Conservation (phyloP, 2,329 filamentous ascomycete species). For the Lomentospora prolificans region DNA sequence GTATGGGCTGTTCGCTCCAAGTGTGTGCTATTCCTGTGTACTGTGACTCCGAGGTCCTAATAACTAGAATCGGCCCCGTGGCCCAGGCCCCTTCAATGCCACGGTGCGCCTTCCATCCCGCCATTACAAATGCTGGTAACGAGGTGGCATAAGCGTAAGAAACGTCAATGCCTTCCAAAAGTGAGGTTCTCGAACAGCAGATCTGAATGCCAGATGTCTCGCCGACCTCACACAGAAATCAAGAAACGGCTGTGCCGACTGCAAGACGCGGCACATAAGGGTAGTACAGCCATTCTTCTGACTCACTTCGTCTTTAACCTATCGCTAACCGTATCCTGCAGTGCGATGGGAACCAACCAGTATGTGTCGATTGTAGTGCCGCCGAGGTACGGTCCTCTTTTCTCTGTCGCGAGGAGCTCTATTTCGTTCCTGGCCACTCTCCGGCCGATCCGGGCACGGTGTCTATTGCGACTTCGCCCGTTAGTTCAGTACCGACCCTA, state of each 20-base stretch:
- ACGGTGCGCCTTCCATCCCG: no score
- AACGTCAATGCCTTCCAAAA: no score
- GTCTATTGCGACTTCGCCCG: not conserved
- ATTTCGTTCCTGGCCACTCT: not conserved
- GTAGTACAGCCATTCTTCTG: not conserved
- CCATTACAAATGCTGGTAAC: no score
- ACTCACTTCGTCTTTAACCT: not conserved
- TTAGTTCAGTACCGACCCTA: no score
- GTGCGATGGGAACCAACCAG: not conserved
- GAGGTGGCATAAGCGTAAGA: no score
- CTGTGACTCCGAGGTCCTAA: no score
- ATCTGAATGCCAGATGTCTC: no score
- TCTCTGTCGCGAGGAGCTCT: not conserved
- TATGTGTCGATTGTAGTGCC: not conserved
- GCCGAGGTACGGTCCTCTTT: not conserved
- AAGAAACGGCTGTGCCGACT: not conserved
- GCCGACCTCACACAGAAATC: constrained; percentile 3
- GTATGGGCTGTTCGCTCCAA: no score
- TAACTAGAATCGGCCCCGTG: no score
- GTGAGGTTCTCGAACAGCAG: no score
- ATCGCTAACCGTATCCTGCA: not conserved
- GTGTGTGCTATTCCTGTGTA: no score
- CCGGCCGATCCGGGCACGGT: not conserved
- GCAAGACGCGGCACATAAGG: not conserved
- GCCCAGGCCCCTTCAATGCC: no score